Evolutionary conservation across 768 basidiomycete genomes (phyloP), one percentile per base, ranked within the genome.

Genomic region (Exsudoporus frostii): DNA sequence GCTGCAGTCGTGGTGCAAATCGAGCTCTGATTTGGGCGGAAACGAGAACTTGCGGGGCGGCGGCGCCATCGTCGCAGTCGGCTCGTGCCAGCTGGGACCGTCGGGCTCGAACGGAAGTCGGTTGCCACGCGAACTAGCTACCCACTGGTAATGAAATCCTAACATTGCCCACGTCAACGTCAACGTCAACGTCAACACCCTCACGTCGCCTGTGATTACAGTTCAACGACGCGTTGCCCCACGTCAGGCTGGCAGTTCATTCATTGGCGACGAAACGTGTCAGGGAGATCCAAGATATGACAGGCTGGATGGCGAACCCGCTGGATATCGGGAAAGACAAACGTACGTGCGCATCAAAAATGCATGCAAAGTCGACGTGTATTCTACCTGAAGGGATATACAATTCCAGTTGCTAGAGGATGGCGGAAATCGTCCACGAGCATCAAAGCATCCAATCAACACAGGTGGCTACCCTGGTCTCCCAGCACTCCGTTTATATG

Each of bases 401-500:
- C 44, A 20, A 45, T 13, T 46, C 44, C 40, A 34, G 7, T 14
- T 22, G 40, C 48, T 52, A 52, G 32, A 43, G 11, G 8, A 41
- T 13, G 40, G 22, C 15, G 19, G 22, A 41, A 43, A 43, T 27
- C 41, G n/a, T 25, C 41, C n/a, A 42, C 25, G 24, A 25, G 24
- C 22, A 41, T 17, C 14, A 41, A 41, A 25, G 15, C 3, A n/a
- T 25, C 41, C 10, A n/a, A 42, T n/a, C 41, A n/a, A 20, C 27
- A 33, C 17, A 11, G 10, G 10, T 30, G 8, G 17, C 13, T 57
- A 66, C 33, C 66, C 56, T 41, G 57, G 59, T 38, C 54, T 39
- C 24, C 46, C 55, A 10, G 49, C 38, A 43, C 64, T 65, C 40
- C 73, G 69, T 54, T 78, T 78, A 50, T 73, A 74, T 33, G 75